These are phyloP conservation scores for Trapa incisa DNA, from an alignment of 345 rosid species.

Conservation along the genomic window DNA sequence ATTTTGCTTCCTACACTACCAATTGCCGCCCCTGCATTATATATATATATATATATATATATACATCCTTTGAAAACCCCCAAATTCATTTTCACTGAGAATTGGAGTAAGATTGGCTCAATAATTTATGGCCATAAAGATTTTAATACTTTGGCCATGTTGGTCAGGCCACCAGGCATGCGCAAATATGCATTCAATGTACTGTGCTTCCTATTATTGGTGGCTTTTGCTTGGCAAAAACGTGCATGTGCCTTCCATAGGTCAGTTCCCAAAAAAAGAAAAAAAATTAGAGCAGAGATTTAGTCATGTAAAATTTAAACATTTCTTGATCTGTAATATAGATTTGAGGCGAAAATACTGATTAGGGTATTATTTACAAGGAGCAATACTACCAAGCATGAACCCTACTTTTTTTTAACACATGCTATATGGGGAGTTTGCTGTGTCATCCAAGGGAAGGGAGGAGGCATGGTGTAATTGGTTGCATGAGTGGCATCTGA, in stretches of 20 bases:
- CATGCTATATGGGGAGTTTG: no score
- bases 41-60: no score
- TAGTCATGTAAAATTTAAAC: not conserved
- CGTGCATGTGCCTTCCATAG: not conserved
- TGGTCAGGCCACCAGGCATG: not conserved
- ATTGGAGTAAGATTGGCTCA: no score
- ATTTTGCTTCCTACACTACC: conserved; percentile 22
- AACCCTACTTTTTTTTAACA: no score
- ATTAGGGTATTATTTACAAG: no score
- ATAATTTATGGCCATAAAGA: no score
- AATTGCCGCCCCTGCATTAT: not conserved
- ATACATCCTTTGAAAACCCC: no score
- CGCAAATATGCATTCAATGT: conserved; percentile 3
- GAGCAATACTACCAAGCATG: no score
- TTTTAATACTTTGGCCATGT: not conserved
- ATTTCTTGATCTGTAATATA: not conserved
- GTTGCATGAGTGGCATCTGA: not conserved
- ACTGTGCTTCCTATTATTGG: not conserved
- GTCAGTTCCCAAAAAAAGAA: not conserved
- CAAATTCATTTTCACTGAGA: no score
- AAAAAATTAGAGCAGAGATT: not conserved
- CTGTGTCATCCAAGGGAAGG: no score
- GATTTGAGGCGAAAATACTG: no score
- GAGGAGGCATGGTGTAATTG: no score
- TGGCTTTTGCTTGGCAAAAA: not conserved